Conservation (phyloP, 2,329 filamentous ascomycete species). For the Cladobotryum mycophilum region DNA sequence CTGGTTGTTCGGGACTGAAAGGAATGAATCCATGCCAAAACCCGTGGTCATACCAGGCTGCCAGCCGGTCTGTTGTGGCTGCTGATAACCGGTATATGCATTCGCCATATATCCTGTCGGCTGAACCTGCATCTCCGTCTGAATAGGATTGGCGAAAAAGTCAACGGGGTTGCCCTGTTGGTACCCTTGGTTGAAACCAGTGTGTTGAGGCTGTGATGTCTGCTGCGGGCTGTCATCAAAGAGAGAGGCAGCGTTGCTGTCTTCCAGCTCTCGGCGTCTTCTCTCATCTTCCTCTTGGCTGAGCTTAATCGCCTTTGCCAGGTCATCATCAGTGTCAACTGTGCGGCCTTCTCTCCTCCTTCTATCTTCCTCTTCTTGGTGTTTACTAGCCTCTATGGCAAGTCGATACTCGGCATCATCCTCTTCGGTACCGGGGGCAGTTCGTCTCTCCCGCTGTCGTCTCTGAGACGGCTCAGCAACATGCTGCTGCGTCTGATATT, state of each 20-base stretch:
- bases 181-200: slow-evolving; percentile 93
- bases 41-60: slow-evolving; percentile 46
- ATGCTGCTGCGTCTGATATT: slow-evolving; percentile 51
- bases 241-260: slow-evolving; percentile 76
- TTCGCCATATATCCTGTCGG: slow-evolving; percentile 65
- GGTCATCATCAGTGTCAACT: slow-evolving; percentile 71
- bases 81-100: slow-evolving; percentile 48
- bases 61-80: slow-evolving; percentile 43
- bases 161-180: slow-evolving; percentile 95
- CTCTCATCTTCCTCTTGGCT: slow-evolving; percentile 93
- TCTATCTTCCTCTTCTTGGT: slow-evolving; percentile 86
- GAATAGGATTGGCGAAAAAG: slow-evolving; percentile 93
- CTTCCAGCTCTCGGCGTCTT: slow-evolving; percentile 78
- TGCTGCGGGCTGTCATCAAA: slow-evolving; percentile 73
- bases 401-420: slow-evolving; percentile 87
- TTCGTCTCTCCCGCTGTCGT: slow-evolving; percentile 43
- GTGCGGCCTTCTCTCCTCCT: slow-evolving; percentile 62
- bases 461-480: slow-evolving; percentile 31
- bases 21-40: slow-evolving; percentile 64
- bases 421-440: slow-evolving; percentile 55
- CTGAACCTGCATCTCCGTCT: slow-evolving; percentile 69
- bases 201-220: slow-evolving; percentile 62
- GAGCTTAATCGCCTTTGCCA: slow-evolving; percentile 89
- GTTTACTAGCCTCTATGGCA: slow-evolving; percentile 90
- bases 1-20: slow-evolving; percentile 11